Base-by-base conservation (phyloP, 768 basidiomycete genomes). In the Strobilomyces confusus region DNA sequence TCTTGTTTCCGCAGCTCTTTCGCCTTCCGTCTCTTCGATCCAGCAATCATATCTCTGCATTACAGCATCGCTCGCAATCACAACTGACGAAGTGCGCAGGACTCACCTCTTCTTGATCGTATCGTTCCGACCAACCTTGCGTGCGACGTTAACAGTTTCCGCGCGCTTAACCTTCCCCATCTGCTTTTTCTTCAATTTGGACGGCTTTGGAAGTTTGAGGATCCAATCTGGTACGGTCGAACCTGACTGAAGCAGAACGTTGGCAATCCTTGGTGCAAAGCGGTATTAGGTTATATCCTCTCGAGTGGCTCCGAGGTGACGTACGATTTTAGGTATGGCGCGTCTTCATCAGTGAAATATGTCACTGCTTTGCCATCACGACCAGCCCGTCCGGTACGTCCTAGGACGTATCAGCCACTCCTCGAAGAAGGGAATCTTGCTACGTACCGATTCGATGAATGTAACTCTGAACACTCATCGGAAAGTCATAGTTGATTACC, bases 401-500 rank as follows among this genome's bases (percentile, higher is more conserved):
- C 89, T 91, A 44, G 20, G 19, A 48, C 25, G 23, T 15, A 48
- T 64, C 49, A 63, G 37, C 44, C 29, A 30, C 19, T 34, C 22
- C 45, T 29, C 19, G 9, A 15, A 25, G 3, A 38, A 22, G 20
- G 5, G 7, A 2, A 36, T 26, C 13, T 19, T 49, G 23, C 33
- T 52, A 64, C 74, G 44, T 34, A 87, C 92, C 95, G 48, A 99
- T 97, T 22, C 97, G 80, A 70, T 99, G 97, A 40, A 99, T 81
- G 65, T 99, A 99, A 64, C 90, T 94, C 69, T 95, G 93, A 2
- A 95, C 87, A 50, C 84, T 95, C 36, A 88, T 93, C 3, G 97
- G 97, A 71, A 98, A 98, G 72, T 98, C 95, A 63, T 90, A 95
- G 69, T 98, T 99, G 65, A 98, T 87, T 11, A 99, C 94, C 64